phyloP scores from a whole-genome alignment of 129 eudicot species.

The Saussurea involucrata region DNA sequence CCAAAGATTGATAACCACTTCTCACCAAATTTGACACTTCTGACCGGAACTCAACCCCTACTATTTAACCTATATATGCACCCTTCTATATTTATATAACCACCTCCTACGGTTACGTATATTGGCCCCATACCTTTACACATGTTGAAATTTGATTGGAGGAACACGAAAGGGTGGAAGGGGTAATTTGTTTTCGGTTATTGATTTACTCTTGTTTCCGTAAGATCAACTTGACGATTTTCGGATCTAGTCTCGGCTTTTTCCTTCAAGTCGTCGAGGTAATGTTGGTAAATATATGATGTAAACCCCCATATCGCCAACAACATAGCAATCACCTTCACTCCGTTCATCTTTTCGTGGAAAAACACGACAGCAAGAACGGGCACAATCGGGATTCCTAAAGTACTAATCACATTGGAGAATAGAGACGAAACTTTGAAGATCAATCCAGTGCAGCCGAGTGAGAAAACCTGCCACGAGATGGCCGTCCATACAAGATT shows the following conservation, averaged over 20 bases:
- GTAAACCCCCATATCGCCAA: slow-evolving; percentile 59
- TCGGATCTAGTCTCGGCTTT: slow-evolving; percentile 1
- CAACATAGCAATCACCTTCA: slow-evolving; percentile 44
- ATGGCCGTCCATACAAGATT: slow-evolving; percentile 42
- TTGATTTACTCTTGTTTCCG: slow-evolving; percentile 1
- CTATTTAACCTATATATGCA: background rate
- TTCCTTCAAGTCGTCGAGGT: slow-evolving; percentile 36
- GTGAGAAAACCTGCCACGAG: slow-evolving; percentile 35
- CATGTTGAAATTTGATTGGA: background rate
- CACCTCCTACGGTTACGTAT: background rate
- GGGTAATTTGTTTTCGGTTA: background rate
- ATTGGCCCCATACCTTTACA: background rate
- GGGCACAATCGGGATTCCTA: slow-evolving; percentile 47
- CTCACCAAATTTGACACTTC: too few relatives aligned
- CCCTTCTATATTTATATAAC: background rate
- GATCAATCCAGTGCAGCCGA: slow-evolving; percentile 45
- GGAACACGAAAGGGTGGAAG: background rate
- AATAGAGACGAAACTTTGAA: slow-evolving; percentile 56
- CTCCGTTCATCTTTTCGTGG: slow-evolving; percentile 48
- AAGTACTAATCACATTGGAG: slow-evolving; percentile 50
- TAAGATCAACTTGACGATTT: slow-evolving; percentile 14
- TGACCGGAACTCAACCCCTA: background rate
- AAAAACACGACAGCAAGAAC: slow-evolving; percentile 42
- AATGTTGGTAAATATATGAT: slow-evolving; percentile 54
- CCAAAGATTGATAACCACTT: too few relatives aligned